Evolutionary conservation across 1,139 yeast species (phyloP), one percentile per base, ranked within the genome.

Genomic region (Debaryomyces udenii): DNA sequence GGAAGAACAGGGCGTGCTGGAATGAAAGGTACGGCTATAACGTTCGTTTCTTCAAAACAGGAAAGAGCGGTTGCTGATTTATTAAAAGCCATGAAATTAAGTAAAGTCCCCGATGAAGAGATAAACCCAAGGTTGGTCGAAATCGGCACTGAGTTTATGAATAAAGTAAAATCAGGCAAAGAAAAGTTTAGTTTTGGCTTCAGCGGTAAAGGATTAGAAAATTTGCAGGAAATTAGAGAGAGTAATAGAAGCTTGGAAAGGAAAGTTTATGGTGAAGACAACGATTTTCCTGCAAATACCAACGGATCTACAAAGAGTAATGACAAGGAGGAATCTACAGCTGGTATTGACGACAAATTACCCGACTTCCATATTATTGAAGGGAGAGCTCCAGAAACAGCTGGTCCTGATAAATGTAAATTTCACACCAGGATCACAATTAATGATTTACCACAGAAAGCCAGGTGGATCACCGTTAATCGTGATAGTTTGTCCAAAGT

Each of bases 1-100:
- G 99, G 99, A 0, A 72, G 99, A 48, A 94, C 99, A 0, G 99
- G 98, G 0, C 73, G 99, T 46, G 99, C 97, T 1, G 95, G 95
- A 0, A 74, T 75, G 31, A 64, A 49, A 16, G 99, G 99, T 0
- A 75, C 78, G 0, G 96, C 97, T 0, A 67, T 86, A 1, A 86
- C 97, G 0, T 80, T 93, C 51, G 71, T 94, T 2, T 66, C 81
- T 0, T 68, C 76, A 0, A 68, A 68, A 14, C 95, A 93, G 55
- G 89, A 81, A 32, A 66, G 89, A 31, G 76, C 81, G 5, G 86
- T 89, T 1, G 70, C 80, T 10, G 96, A 86, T 59, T 74, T 91
- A 30, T 78, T 88, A 0, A 81, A 81, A 49, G 90, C 95, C 1
- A 69, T 88, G 64, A 70, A 73, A 38, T 52, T 76, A 35, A 78